A percentile compares a stretch with the other conserved stretches of the same genome.
These are phyloP conservation scores for Nicotiana undulata DNA, from an alignment of 257 asterid species.

Conservation along the genomic window DNA sequence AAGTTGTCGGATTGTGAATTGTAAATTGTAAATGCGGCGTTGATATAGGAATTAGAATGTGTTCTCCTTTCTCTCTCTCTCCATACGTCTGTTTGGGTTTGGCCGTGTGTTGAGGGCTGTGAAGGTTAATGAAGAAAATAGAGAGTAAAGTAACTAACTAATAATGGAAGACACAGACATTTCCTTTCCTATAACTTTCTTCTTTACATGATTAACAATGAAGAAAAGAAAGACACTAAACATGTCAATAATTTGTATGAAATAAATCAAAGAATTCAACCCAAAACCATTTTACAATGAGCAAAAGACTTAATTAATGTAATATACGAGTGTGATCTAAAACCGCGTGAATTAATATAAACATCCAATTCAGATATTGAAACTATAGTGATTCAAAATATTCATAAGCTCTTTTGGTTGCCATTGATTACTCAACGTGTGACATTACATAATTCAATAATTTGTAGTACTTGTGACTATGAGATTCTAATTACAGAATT, in stretches of 20 bases:
- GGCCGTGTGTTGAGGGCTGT: not conserved
- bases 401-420: not conserved
- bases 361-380: not conserved
- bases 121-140: not conserved
- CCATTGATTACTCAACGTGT: not conserved
- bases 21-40: conserved; percentile 59
- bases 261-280: not conserved
- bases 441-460: not conserved
- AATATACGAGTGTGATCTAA: not conserved
- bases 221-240: no score
- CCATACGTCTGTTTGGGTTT: not conserved
- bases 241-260: not conserved
- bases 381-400: not conserved
- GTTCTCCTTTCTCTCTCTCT: not conserved
- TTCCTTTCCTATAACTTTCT: no score
- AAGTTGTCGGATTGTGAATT: conserved; percentile 12
- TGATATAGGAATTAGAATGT: conserved; percentile 41
- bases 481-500: not conserved
- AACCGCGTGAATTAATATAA: not conserved
- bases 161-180: no score
- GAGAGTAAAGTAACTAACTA: not conserved
- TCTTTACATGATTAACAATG: not conserved
- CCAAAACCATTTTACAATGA: not conserved
- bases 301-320: no score
- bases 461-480: no score